Percentiles rank a stretch among this genome's conserved stretches.
These are phyloP conservation scores for Paraphaeosphaeria minitans DNA, from an alignment of 2,329 filamentous ascomycete genomes.

Conservation along the genomic window DNA sequence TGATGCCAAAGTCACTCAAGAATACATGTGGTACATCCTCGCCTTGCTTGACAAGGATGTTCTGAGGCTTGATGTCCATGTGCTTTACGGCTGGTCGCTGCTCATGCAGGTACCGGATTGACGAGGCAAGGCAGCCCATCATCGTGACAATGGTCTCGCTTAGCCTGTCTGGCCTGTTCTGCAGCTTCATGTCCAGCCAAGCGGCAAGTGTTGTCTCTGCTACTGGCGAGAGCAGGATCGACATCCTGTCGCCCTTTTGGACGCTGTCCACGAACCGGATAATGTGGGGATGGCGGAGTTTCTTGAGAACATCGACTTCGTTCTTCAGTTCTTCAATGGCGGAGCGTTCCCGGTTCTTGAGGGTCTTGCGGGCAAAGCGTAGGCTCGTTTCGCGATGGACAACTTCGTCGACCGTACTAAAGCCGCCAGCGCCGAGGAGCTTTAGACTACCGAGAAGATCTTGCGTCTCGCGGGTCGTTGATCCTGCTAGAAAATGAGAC, in stretches of 20 bases:
- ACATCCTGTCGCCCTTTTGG: conserved; percentile 44
- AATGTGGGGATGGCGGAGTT: conserved; percentile 47
- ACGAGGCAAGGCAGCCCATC: conserved; percentile 44
- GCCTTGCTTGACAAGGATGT: conserved; percentile 43
- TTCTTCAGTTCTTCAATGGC: conserved; percentile 42
- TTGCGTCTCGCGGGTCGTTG: neutral
- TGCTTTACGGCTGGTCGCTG: conserved; percentile 44
- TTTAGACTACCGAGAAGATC: conserved; percentile 30
- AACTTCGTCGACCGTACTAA: conserved; percentile 47
- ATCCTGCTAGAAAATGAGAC: neutral
- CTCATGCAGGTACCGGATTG: conserved; percentile 44
- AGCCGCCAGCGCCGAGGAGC: conserved; percentile 44
- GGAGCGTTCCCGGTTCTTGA: conserved; percentile 42
- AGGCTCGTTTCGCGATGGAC: conserved; percentile 42
- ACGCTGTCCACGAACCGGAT: conserved; percentile 46
- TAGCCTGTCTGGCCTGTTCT: conserved; percentile 30
- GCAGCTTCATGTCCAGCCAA: conserved; percentile 35
- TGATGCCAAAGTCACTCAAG: conserved; percentile 47
- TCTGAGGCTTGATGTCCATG: conserved; percentile 48
- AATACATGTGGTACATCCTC: conserved; percentile 40
- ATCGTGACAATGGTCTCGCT: conserved; percentile 36
- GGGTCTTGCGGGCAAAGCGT: conserved; percentile 43
- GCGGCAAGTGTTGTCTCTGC: conserved; percentile 44
- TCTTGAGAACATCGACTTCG: conserved; percentile 44
- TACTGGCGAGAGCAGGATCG: conserved; percentile 44